Conservation (phyloP, 2,329 filamentous ascomycete genomes). For the Diaporthe helianthi region DNA sequence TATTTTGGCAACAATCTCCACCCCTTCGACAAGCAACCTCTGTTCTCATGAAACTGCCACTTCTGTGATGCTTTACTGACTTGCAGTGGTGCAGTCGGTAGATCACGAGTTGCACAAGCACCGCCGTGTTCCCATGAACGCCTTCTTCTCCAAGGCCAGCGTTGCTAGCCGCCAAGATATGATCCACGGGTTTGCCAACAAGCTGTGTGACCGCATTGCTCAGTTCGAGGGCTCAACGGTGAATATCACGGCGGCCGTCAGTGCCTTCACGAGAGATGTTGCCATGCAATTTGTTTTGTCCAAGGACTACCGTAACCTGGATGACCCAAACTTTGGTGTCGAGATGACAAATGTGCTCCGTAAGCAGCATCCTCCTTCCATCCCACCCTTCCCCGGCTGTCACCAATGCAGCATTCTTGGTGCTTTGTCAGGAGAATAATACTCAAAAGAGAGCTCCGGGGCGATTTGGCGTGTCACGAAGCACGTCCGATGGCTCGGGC, state of each 20-base stretch:
- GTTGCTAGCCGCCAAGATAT: constrained; percentile 1
- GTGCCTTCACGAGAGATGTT: constrained; percentile 35
- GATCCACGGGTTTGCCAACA: constrained; percentile 13
- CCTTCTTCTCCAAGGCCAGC: neutral
- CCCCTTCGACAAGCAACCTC: neutral
- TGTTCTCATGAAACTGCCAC: neutral
- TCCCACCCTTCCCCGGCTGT: neutral
- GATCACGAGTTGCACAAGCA: constrained; percentile 31
- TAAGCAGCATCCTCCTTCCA: neutral
- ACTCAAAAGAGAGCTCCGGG: constrained; percentile 18
- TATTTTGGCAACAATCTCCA: neutral
- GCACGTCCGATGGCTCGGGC: constrained; percentile 35
- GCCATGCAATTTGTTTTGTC: constrained; percentile 33
- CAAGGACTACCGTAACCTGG: constrained; percentile 31
- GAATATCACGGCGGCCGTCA: constrained; percentile 32
- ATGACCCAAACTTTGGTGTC: constrained; percentile 26
- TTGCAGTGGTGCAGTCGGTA: neutral
- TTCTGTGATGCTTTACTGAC: neutral
- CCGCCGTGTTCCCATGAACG: constrained; percentile 9
- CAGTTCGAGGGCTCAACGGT: constrained; percentile 7
- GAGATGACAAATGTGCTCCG: constrained; percentile 27
- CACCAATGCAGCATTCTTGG: neutral
- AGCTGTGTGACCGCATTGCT: constrained; percentile 28
- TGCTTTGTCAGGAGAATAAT: neutral
- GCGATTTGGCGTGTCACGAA: constrained; percentile 36